These are phyloP conservation scores for Quambalaria eucalypti DNA, from an alignment of 1,284 basidiomycete genomes.

Conservation along the genomic window DNA sequence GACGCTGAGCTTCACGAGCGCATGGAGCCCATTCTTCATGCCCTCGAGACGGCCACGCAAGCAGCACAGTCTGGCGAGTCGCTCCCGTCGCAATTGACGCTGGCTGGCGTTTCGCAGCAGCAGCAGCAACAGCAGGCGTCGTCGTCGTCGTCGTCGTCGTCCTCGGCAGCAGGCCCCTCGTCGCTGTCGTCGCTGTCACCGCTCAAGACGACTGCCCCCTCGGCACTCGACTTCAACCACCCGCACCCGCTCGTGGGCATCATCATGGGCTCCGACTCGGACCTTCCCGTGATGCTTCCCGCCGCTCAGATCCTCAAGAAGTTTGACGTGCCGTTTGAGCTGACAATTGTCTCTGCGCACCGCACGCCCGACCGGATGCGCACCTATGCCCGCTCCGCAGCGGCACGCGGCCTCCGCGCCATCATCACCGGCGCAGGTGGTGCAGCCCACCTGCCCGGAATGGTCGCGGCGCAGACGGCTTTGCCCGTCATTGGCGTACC, in stretches of 20 bases:
- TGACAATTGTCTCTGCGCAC: constrained; percentile 92
- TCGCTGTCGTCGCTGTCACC: constrained; percentile 53
- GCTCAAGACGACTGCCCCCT: constrained; percentile 44
- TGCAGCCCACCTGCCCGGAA: constrained; percentile 92
- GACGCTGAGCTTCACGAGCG: constrained; percentile 66
- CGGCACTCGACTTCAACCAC: constrained; percentile 49
- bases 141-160: not conserved
- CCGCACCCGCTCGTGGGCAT: constrained; percentile 75
- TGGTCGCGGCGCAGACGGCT: constrained; percentile 89
- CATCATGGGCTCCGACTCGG: constrained; percentile 99
- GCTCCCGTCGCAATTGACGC: constrained; percentile 20
- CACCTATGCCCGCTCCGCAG: constrained; percentile 70
- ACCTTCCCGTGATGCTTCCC: constrained; percentile 82
- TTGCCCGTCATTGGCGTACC: constrained; percentile 94
- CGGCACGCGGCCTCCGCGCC: constrained; percentile 62
- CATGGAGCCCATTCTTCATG: constrained; percentile 25
- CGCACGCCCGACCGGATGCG: constrained; percentile 82
- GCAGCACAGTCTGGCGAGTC: constrained; percentile 20
- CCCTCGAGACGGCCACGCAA: constrained; percentile 33
- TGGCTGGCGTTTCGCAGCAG: constrained; percentile 12
- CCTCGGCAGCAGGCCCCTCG: not conserved
- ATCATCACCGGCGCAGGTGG: constrained; percentile 95
- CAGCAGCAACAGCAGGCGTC: not conserved
- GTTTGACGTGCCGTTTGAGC: constrained; percentile 79
- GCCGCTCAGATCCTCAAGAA: constrained; percentile 74